These are phyloP conservation scores for Claviceps purpurea DNA, from an alignment of 2,329 filamentous ascomycete species.

Conservation along the genomic window DNA sequence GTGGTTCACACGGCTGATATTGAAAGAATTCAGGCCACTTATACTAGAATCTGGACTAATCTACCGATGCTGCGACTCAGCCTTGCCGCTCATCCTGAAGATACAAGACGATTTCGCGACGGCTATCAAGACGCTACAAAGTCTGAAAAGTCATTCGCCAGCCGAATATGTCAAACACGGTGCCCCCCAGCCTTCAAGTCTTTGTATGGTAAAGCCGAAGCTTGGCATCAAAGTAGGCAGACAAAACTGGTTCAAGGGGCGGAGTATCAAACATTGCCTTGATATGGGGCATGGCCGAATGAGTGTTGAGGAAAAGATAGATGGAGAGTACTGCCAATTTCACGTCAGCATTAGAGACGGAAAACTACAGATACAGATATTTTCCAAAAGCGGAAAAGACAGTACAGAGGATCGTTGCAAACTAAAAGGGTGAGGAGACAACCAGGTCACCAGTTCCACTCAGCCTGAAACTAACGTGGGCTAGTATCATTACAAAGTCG, in stretches of 20 bases:
- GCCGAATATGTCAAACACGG: conserved; percentile 8
- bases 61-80: conserved; percentile 49
- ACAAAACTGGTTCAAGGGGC: conserved; percentile 49
- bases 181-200: conserved; percentile 9
- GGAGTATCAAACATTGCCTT: conserved; percentile 63
- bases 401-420: conserved; percentile 57
- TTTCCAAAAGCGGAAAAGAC: conserved; percentile 86
- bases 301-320: conserved; percentile 71
- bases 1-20: conserved; percentile 70
- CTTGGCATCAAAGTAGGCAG: conserved; percentile 52
- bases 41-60: conserved; percentile 43
- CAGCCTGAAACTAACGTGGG: conserved; percentile 5
- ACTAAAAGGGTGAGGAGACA: conserved; percentile 37
- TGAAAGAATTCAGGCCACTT: conserved; percentile 63
- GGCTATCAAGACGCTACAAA: conserved; percentile 41
- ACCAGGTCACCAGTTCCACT: too few species aligned
- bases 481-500: conserved; percentile 46
- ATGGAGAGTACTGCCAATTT: conserved; percentile 84
- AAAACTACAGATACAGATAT: conserved; percentile 55
- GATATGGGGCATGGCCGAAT: conserved; percentile 48
- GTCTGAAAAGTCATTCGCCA: conserved; percentile 9
- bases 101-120: conserved; percentile 55
- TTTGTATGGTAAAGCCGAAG: conserved; percentile 32
- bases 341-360: conserved; percentile 56
- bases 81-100: conserved; percentile 55